Base-by-base conservation (phyloP, 176 grass and related monocot genomes). In the Aegilops sharonensis region DNA sequence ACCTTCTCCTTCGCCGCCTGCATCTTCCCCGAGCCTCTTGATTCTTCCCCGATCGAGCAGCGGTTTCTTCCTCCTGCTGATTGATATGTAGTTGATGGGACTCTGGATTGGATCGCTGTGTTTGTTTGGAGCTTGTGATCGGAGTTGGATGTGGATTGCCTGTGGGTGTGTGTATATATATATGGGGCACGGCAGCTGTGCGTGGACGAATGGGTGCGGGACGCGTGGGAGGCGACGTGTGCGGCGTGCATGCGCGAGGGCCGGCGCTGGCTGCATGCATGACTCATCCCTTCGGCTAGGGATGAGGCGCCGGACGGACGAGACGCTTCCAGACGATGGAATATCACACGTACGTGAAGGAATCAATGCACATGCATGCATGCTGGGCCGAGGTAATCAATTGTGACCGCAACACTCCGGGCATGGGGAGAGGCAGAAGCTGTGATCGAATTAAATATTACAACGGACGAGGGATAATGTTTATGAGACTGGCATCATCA, bases 1-100 rank as follows among this genome's bases (percentile, higher is more conserved):
- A 64, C 77, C 68, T 92, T 95, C 72, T 74, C 86, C 77, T 89
- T 93, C 0, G 50, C 15, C 11, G 27, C 42, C 43, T 76, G 72
- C 72, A 75, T 75, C 72, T 29, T 75, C 42, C 0, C 42, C 42
- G 42, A 43, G 42, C 42, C 42, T 43, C 42, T 43, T 43, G 42
- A 1, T 43, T 43, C 43, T 24, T 24, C n/a, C 3, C 9, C 60
- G 9, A 11, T 25, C 21, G 0, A 18, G 23, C 3, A 67, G 21
- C 35, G 3, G 3, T 0, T 20, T 35, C 36, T n/a, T 20, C 34
- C 20, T 69, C 32, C 17, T 18, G 0, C 8, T 11, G 2, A 32
- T 4, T 18, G 17, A 59, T 59, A n/a, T n/a, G n/a, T n/a, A 8
- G 7, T 2, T 0, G 54, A 59, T 59, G 18, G 18, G 0, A 11